Evolutionary conservation across 2,329 filamentous ascomycete species (phyloP), one percentile per base, ranked within the genome.

Genomic region (Mycocentrospora acerina): DNA sequence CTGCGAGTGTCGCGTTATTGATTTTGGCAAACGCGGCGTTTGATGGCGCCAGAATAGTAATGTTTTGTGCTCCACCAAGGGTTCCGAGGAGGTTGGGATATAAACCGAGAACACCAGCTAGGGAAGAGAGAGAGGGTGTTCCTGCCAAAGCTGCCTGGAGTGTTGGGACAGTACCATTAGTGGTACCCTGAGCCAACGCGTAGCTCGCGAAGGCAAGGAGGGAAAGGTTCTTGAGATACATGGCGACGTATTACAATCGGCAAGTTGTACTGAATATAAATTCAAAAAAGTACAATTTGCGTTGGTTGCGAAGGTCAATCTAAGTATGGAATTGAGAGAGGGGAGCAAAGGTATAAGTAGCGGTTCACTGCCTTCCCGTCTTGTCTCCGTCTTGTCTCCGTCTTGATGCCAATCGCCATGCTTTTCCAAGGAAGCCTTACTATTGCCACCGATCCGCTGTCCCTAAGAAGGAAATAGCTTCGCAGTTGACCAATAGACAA

Each of bases 21-120:
- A 75, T 54, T 10, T 54, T 51, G 15, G 50, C 36, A 29, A 77
- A 67, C 0, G 78, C 79, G 9, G 71, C 55, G 54, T 82, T 80
- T 55, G 68, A 75, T 0, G 79, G 79, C 0, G 80, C 79, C 5
- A 83, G 70, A 25, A 82, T 64, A 6, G 81, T 84, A 40, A 83
- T 68, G 54, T 82, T 79, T 11, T 54, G 50, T 4, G 71, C 62
- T 17, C 49, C 53, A 24, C 57, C 54, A 22, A 80, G 60, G 3
- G 62, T 42, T 9, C 53, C 27, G 11, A 71, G 41, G 13, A 77
- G 48, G 4, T 56, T 51, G 8, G 71, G 66, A 33, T 64, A 59
- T 15, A 51, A 42, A 11, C 48, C 35, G 19, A 78, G 59, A 37
- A 75, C 60, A 6, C 49, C 51, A 27, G 55, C 51, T 14, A 71